Evolutionary conservation across 495 filamentous ascomycete species (phyloP), one percentile per base, ranked within the genome.

Genomic region (Friedmanniomyces endolithicus): DNA sequence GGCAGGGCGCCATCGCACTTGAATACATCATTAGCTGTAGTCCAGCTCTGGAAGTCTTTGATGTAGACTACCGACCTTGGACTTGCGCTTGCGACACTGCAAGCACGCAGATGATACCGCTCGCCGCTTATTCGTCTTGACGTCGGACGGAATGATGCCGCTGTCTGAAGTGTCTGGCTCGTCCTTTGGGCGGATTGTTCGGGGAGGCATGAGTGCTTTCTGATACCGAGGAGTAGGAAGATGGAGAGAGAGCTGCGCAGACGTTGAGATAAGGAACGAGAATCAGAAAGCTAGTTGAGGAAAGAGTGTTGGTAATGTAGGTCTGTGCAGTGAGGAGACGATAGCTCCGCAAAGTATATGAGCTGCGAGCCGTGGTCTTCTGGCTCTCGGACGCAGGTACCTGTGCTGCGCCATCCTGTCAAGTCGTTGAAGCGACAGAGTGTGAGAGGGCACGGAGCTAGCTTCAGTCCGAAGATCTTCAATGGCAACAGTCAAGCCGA

Each of bases 41-140:
- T 31, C 27, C 16, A 19, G 40, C 11, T 27, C 20, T n/a, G n/a
- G 55, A 24, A 35, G 1, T 19, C 6, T 41, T 46, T 52, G n/a
- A 25, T 4, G 17, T 33, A n/a, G 8, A 31, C 12, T 52, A 48
- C 68, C 6, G 53, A 76, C 77, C 70, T 77, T 80, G 31, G 74
- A 77, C 53, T 80, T 80, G 40, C 77, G 68, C 53, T 68, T 77
- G 31, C 77, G 66, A 58, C 77, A 80, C 0, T 76, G 71, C 25
- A 77, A 68, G 51, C 77, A 80, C 0, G 77, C 77, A 3, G 73
- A 73, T 2, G 75, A 75, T 1, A 78, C 71, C 34, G 75, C 74
- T 43, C 71, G 55, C 17, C 74, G 70, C 60, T 70, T 72, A 51
- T 44, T 49, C 29, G 56, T 43, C 45, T 56, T 63, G 17, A 20